Evolutionary conservation across 225 moss, liverwort and hornwort genomes (phyloP), one percentile per base, ranked within the genome.

Genomic region (Polytrichum formosum): DNA sequence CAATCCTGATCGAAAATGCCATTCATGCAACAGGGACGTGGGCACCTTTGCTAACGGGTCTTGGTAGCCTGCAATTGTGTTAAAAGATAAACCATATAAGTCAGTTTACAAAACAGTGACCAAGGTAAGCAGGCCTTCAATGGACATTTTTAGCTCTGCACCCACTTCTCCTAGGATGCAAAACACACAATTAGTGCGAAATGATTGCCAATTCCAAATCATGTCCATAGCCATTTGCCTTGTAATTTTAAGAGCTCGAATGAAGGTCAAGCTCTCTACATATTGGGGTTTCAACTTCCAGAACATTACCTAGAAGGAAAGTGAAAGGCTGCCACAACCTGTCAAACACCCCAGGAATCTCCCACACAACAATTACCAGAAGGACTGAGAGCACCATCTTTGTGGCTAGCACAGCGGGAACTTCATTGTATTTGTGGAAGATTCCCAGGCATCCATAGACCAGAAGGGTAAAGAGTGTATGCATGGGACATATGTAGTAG

Each of bases 401-500:
- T 0, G 76, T 26, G 46, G 92, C 92, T 73, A 98, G 94, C 71
- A 98, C 78, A 67, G 90, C 74, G 22, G 94, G 91, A 69, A 91
- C 88, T 68, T 98, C 98, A 72, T 98, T 98, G 80, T 91, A 87
- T 73, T 98, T 94, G 79, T 88, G 81, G 37, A 78, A 90, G 74
- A 92, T 85, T 28, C 92, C 98, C 69, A 98, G 92, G 58, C 81
- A 88, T 25, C 87, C 90, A 56, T 94, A 98, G 20, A 98, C 98
- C 88, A 98, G 56, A 55, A 98, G 87, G 59, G 98, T 98, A 78
- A 98, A 98, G 37, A 98, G 90, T 53, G 98, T 98, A 85, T 98
- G 98, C 98, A 98, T 98, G 55, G 98, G 98, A 71, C 98, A 98
- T 67, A 98, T 98, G 68, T 98, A 98, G 69, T 98, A 98, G 26